These are phyloP conservation scores for Colletotrichum australisinense DNA, from an alignment of 2,329 filamentous ascomycete species.

Conservation along the genomic window DNA sequence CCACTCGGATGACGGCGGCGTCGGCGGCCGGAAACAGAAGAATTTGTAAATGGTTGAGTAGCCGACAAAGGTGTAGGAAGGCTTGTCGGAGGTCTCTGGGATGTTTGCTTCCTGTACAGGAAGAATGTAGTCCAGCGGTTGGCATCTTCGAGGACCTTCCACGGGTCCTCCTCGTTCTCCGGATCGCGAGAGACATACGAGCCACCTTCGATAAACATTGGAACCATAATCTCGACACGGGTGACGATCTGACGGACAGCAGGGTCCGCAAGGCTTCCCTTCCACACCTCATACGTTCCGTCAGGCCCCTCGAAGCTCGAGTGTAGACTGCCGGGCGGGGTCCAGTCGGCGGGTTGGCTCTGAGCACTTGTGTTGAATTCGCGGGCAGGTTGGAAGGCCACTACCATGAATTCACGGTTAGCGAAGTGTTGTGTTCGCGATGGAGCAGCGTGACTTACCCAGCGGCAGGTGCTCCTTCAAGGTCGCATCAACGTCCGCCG, in stretches of 20 bases:
- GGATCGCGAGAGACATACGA: slow-evolving; percentile 70
- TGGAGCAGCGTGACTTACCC: slow-evolving; percentile 56
- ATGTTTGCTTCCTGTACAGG: slow-evolving; percentile 75
- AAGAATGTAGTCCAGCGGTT: slow-evolving; percentile 95
- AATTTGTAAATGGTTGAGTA: slow-evolving; percentile 93
- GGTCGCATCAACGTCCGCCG: slow-evolving; percentile 75
- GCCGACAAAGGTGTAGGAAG: slow-evolving; percentile 84
- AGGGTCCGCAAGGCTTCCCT: slow-evolving; percentile 77
- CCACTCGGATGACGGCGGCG: slow-evolving; percentile 57
- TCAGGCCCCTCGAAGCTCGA: slow-evolving; percentile 71
- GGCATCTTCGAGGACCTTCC: slow-evolving; percentile 60
- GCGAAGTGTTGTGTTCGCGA: not conserved
- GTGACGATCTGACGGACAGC: slow-evolving; percentile 78
- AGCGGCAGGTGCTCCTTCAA: slow-evolving; percentile 76
- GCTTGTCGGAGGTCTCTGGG: slow-evolving; percentile 54
- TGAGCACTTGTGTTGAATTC: slow-evolving; percentile 67
- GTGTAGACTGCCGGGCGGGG: slow-evolving; percentile 81
- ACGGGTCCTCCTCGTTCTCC: slow-evolving; percentile 50
- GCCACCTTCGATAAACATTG: slow-evolving; percentile 95
- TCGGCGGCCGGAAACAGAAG: slow-evolving; percentile 70
- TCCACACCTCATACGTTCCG: slow-evolving; percentile 86
- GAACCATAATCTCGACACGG: slow-evolving; percentile 85
- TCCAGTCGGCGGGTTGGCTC: slow-evolving; percentile 59
- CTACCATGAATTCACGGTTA: slow-evolving; percentile 50
- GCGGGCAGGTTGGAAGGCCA: slow-evolving; percentile 72